phyloP scores from a whole-genome alignment of 2,329 filamentous ascomycete genomes.

The Scopulariopsis brevicaulis region DNA sequence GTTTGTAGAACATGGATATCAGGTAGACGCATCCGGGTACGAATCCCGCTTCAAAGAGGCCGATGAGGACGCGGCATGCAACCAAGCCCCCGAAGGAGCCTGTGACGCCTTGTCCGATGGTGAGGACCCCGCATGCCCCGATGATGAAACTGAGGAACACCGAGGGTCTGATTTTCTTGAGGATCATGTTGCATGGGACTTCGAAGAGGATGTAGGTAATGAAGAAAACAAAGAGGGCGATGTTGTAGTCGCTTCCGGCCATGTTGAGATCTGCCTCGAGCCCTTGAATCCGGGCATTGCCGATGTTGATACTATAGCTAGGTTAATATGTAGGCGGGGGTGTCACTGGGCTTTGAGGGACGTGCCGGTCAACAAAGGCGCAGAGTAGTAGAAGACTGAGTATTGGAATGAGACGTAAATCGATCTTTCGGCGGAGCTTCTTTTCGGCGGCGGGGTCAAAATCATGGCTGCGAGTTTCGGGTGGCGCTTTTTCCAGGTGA shows the following conservation, averaged over 20 bases:
- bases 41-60: not conserved
- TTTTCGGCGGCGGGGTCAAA: constrained; percentile 26
- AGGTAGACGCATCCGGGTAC: constrained; percentile 29
- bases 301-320: constrained; percentile 12
- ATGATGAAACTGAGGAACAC: not conserved
- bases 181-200: constrained; percentile 43
- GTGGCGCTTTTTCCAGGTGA: not conserved
- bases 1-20: constrained; percentile 35
- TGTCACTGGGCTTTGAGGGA: constrained; percentile 8
- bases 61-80: not conserved
- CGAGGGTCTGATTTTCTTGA: constrained; percentile 6
- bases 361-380: constrained; percentile 61
- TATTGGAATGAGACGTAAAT: constrained; percentile 51
- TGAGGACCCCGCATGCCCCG: not conserved
- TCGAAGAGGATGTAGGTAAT: constrained; percentile 52
- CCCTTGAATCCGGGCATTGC: constrained; percentile 44
- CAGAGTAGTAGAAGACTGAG: constrained; percentile 63
- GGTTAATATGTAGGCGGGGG: not conserved
- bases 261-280: constrained; percentile 39
- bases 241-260: constrained; percentile 45
- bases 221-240: constrained; percentile 48
- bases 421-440: constrained; percentile 52
- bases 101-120: not conserved
- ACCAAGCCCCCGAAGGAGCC: not conserved
- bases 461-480: not conserved